Evolutionary conservation across 2,329 filamentous ascomycete species (phyloP).

Genomic region (Leptographium lundbergii): DNA sequence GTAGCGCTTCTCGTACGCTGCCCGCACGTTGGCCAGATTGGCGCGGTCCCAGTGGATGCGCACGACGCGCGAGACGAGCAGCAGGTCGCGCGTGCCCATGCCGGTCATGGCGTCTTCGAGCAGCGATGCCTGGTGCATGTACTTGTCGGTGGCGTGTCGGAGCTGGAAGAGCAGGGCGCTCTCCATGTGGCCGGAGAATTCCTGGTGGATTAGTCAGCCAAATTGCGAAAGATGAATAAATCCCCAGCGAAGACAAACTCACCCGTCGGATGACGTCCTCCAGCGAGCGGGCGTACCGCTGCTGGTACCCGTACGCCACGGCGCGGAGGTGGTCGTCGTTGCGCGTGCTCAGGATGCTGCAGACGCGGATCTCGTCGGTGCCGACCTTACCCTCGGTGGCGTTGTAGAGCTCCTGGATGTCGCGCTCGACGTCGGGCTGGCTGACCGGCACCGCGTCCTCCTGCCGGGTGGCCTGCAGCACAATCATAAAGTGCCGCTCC

Average conservation of each 20-base stretch:
- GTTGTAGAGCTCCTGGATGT: constrained; percentile 64
- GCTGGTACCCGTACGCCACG: constrained; percentile 61
- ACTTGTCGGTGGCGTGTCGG: constrained; percentile 64
- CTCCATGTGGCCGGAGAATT: constrained; percentile 90
- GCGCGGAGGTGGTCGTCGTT: constrained; percentile 78
- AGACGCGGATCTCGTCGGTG: constrained; percentile 66
- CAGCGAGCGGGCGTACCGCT: constrained; percentile 57
- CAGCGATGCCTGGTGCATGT: constrained; percentile 67
- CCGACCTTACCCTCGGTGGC: constrained; percentile 62
- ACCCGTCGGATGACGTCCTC: constrained; percentile 62
- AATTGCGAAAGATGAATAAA: background rate
- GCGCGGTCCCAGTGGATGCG: constrained; percentile 71
- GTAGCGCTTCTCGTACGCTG: constrained; percentile 62
- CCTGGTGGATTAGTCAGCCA: constrained; percentile 24
- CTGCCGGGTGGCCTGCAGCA: constrained; percentile 58
- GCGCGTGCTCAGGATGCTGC: constrained; percentile 60
- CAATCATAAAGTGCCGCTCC: constrained; percentile 70
- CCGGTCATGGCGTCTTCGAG: constrained; percentile 86
- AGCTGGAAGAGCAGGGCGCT: constrained; percentile 71
- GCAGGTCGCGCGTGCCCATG: constrained; percentile 70
- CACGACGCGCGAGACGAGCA: constrained; percentile 67
- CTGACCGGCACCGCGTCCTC: constrained; percentile 68
- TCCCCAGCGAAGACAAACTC: constrained; percentile 16
- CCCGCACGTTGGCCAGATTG: constrained; percentile 65
- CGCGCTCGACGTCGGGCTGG: constrained; percentile 59